Evolutionary conservation across 2,329 filamentous ascomycete species (phyloP).

Genomic region (Drechslerella coelobrocha): DNA sequence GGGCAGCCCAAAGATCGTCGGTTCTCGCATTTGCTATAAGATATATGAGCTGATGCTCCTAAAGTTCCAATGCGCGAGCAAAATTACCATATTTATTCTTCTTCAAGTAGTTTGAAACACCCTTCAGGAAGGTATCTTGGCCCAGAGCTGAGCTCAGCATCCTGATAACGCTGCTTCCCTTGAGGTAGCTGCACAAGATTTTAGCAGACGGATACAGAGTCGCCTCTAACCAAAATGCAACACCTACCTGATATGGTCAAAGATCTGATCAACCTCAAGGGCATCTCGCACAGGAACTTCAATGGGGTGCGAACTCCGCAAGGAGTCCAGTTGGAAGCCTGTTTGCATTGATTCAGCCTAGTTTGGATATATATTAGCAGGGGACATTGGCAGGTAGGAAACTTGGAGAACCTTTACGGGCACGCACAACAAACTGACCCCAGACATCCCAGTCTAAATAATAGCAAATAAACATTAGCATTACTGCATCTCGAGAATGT

Average conservation of each 20-base stretch:
- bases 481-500: not conserved
- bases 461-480: slow-evolving; percentile 28
- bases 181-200: slow-evolving; percentile 58
- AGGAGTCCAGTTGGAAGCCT: slow-evolving; percentile 86
- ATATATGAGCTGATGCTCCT: slow-evolving; percentile 16
- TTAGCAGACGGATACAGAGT: slow-evolving; percentile 8
- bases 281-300: slow-evolving; percentile 94
- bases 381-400: slow-evolving; percentile 2
- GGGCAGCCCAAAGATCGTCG: slow-evolving; percentile 84
- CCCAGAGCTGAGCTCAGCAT: slow-evolving; percentile 94
- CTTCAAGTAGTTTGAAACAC: slow-evolving; percentile 88
- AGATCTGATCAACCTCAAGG: slow-evolving; percentile 96
- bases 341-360: slow-evolving; percentile 88
- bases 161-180: slow-evolving; percentile 93
- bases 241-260: slow-evolving; percentile 93
- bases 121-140: slow-evolving; percentile 84
- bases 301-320: slow-evolving; percentile 92
- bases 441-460: slow-evolving; percentile 92
- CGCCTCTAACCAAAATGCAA: slow-evolving; percentile 42
- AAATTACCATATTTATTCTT: slow-evolving; percentile 77
- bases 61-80: not conserved
- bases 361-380: slow-evolving; percentile 35
- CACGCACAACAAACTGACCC: slow-evolving; percentile 87
- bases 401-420: slow-evolving; percentile 62
- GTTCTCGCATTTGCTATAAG: slow-evolving; percentile 75